phyloP scores from a whole-genome alignment of 768 basidiomycete species.

The Russula abietina region DNA sequence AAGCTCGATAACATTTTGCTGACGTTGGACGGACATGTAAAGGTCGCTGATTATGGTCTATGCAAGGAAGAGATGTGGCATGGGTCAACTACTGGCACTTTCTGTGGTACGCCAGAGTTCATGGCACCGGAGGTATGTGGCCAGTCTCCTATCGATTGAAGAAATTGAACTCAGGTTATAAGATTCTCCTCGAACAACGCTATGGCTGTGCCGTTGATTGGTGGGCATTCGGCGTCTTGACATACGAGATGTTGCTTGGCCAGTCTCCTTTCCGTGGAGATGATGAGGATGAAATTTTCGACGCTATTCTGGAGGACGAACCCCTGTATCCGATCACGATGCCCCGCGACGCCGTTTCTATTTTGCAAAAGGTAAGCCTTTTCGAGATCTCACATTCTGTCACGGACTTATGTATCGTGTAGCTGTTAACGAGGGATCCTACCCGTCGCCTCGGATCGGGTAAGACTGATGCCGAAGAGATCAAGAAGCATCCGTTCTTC shows the following conservation, averaged over 20 bases:
- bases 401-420: conserved; percentile 16
- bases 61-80: conserved; percentile 99
- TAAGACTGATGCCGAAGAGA: conserved; percentile 91
- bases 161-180: conserved; percentile 13
- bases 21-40: conserved; percentile 95
- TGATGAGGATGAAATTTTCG: conserved; percentile 99
- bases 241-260: conserved; percentile 97
- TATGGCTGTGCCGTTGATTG: conserved; percentile 99
- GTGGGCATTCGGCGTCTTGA: conserved; percentile 99
- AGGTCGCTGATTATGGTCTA: conserved; percentile 97
- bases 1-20: conserved; percentile 97
- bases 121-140: conserved; percentile 95
- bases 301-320: conserved; percentile 97
- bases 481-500: conserved; percentile 97
- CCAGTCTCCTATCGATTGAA: not conserved
- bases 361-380: conserved; percentile 76
- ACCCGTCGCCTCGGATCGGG: conserved; percentile 83
- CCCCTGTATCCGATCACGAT: conserved; percentile 98
- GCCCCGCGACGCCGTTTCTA: conserved; percentile 94
- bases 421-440: conserved; percentile 93
- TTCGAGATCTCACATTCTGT: not conserved
- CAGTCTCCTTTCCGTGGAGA: conserved; percentile 99
- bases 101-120: conserved; percentile 99
- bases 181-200: conserved; percentile 99
- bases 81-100: conserved; percentile 93